phyloP scores from a whole-genome alignment of 2,329 filamentous ascomycete genomes.

The Penicillium sp. region DNA sequence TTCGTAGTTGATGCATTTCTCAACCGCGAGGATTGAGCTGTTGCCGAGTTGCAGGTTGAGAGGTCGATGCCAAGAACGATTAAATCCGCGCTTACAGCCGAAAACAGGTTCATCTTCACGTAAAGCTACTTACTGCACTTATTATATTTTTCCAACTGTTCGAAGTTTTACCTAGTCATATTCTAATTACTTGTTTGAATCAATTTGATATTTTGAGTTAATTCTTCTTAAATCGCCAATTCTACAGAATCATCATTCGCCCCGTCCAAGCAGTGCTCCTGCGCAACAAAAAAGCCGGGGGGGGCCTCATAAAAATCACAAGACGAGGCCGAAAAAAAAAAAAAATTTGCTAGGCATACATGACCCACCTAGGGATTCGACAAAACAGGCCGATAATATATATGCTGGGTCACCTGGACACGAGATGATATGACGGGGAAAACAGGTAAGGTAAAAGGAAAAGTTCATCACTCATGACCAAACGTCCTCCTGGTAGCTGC shows the following conservation, averaged over 20 bases:
- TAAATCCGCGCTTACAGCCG: conserved; percentile 20
- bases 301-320: neutral
- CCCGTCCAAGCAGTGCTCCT: neutral
- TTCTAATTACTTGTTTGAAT: neutral
- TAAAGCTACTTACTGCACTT: neutral
- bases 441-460: conserved; percentile 13
- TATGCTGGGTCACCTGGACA: conserved; percentile 28
- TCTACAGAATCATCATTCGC: conserved; percentile 9
- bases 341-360: conserved; percentile 7
- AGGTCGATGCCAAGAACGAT: conserved; percentile 17
- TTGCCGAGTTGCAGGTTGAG: conserved; percentile 1
- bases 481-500: conserved; percentile 87
- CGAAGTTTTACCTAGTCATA: neutral
- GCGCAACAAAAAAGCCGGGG: neutral
- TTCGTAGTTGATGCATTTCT: conserved; percentile 8
- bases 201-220: neutral
- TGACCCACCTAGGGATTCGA: conserved; percentile 9
- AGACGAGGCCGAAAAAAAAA: conserved; percentile 3
- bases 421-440: conserved; percentile 19
- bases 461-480: conserved; percentile 51
- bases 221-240: conserved; percentile 11
- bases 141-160: neutral
- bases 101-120: conserved; percentile 11
- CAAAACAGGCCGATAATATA: conserved; percentile 16
- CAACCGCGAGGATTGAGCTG: conserved; percentile 1